Evolutionary conservation across 2,329 filamentous ascomycete species (phyloP).

Genomic region (Verticillium nubilum): DNA sequence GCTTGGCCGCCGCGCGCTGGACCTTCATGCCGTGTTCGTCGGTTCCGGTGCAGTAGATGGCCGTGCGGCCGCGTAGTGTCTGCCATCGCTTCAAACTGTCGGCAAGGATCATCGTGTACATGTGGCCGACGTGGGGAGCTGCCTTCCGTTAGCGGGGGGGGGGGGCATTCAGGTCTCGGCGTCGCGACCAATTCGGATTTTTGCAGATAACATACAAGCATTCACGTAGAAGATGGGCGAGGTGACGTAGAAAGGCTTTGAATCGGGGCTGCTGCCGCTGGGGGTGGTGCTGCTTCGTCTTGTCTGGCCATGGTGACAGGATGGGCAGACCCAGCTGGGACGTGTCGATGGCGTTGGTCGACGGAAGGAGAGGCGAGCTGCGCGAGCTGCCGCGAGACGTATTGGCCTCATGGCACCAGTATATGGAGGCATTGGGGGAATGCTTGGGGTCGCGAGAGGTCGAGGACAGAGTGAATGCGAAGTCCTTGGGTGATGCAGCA

Average conservation of each 20-base stretch:
- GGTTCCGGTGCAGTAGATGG: constrained; percentile 81
- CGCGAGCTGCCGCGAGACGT: constrained; percentile 5
- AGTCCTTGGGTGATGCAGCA: neutral
- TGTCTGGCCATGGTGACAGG: constrained; percentile 18
- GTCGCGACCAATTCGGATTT: too few species aligned
- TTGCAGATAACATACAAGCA: constrained; percentile 59
- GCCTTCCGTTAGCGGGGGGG: neutral
- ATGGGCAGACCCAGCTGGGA: constrained; percentile 20
- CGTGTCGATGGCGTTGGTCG: constrained; percentile 4
- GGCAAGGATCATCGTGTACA: constrained; percentile 87
- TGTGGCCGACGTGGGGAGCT: constrained; percentile 92
- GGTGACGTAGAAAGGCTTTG: constrained; percentile 90
- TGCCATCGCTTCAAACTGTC: constrained; percentile 94
- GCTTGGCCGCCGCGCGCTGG: constrained; percentile 73
- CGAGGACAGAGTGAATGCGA: neutral
- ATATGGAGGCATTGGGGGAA: neutral
- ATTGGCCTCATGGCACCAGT: constrained; percentile 4
- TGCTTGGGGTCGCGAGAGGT: neutral
- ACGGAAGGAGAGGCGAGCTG: neutral
- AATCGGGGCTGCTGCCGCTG: neutral
- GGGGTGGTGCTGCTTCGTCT: constrained; percentile 20
- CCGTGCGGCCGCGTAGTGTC: constrained; percentile 62
- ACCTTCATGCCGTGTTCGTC: constrained; percentile 99
- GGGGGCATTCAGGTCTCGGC: too few species aligned
- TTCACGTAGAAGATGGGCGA: constrained; percentile 99